Evolutionary conservation across 495 filamentous ascomycete genomes (phyloP).

Genomic region (Bacidia rubella): DNA sequence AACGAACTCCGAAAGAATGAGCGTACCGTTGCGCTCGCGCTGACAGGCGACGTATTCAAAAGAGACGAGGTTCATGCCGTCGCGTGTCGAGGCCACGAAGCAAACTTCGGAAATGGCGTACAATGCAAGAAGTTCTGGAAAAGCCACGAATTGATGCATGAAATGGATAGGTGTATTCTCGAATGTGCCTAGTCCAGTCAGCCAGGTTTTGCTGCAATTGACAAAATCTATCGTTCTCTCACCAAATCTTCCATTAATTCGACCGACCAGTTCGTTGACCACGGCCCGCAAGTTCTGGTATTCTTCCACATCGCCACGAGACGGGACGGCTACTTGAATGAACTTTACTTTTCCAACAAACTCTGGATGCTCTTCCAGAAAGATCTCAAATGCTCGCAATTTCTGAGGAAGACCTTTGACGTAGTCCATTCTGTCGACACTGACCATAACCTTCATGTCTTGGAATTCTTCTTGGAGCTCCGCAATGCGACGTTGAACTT

Average conservation of each 20-base stretch:
- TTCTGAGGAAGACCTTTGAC: conserved; percentile 97
- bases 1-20: conserved; percentile 87
- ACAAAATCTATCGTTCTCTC: conserved; percentile 6
- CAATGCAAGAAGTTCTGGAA: conserved; percentile 81
- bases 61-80: conserved; percentile 94
- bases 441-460: conserved; percentile 79
- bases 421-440: conserved; percentile 86
- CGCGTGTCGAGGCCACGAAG: conserved; percentile 78
- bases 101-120: conserved; percentile 86
- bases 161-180: conserved; percentile 93
- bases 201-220: not conserved
- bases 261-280: conserved; percentile 79
- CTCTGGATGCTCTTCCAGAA: conserved; percentile 83
- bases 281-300: conserved; percentile 85
- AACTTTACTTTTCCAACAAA: conserved; percentile 83
- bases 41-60: conserved; percentile 94
- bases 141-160: conserved; percentile 78
- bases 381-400: conserved; percentile 77
- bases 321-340: conserved; percentile 87
- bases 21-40: conserved; percentile 65
- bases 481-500: conserved; percentile 66
- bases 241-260: conserved; percentile 89
- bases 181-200: conserved; percentile 50
- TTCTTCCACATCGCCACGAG: conserved; percentile 85
- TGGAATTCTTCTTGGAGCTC: conserved; percentile 68